phyloP scores from a whole-genome alignment of 805 yeast genomes.

The Ogataea nonfermentans region DNA sequence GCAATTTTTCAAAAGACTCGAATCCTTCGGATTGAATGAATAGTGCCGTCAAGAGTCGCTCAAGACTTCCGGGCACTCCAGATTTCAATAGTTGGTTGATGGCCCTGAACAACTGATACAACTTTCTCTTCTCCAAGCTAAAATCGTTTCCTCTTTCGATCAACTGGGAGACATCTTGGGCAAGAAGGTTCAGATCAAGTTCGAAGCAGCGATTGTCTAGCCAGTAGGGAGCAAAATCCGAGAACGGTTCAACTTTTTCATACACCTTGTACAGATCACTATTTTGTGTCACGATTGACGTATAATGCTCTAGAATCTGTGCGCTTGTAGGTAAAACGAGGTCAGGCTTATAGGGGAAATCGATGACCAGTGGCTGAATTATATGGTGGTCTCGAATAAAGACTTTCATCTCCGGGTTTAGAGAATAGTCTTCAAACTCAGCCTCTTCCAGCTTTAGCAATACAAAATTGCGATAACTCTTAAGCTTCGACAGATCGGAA shows the following conservation, averaged over 20 bases:
- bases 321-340: constrained; percentile 20
- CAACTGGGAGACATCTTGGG: constrained; percentile 20
- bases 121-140: constrained; percentile 21
- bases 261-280: constrained; percentile 16
- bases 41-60: constrained; percentile 12
- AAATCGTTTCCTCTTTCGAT: constrained; percentile 25
- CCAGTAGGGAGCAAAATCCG: constrained; percentile 10
- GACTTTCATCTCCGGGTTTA: constrained; percentile 21
- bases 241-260: constrained; percentile 1
- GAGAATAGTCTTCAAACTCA: constrained; percentile 17
- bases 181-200: constrained; percentile 26
- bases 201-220: constrained; percentile 16
- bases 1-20: constrained; percentile 16
- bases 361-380: constrained; percentile 30
- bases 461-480: constrained; percentile 24
- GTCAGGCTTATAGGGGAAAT: constrained; percentile 24
- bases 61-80: constrained; percentile 11
- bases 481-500: constrained; percentile 17
- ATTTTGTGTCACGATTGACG: constrained; percentile 23
- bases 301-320: constrained; percentile 19
- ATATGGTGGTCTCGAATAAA: constrained; percentile 27
- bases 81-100: constrained; percentile 27
- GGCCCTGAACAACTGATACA: constrained; percentile 28
- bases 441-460: constrained; percentile 23
- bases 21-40: constrained; percentile 9